A percentile compares a stretch with the other conserved stretches of the same genome.
Conservation (phyloP, 2,329 filamentous ascomycete genomes). For the Bipolaris bicolor region DNA sequence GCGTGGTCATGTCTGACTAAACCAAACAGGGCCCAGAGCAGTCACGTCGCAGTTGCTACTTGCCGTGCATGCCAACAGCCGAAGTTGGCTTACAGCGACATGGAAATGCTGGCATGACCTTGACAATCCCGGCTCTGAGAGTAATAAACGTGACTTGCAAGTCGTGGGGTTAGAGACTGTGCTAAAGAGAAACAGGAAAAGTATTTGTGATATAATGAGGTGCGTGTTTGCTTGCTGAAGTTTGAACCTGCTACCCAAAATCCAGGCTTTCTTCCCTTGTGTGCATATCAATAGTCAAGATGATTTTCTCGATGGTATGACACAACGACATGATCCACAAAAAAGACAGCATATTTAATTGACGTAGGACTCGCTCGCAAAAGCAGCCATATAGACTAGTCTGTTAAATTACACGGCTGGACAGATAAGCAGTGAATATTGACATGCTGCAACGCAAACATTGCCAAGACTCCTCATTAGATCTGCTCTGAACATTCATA, state of each 20-base stretch:
- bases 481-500: constrained; percentile 42
- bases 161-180: too few relatives aligned
- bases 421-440: too few relatives aligned
- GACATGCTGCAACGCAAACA: background rate
- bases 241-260: too few relatives aligned
- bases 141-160: background rate
- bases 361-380: background rate
- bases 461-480: background rate
- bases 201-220: too few relatives aligned
- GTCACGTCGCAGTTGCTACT: background rate
- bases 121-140: background rate
- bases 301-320: too few relatives aligned
- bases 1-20: background rate
- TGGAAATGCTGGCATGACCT: background rate
- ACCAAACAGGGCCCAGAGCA: background rate
- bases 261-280: too few relatives aligned
- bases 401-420: background rate
- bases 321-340: too few relatives aligned
- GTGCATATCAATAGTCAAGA: too few relatives aligned
- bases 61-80: background rate
- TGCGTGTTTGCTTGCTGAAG: too few relatives aligned
- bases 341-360: background rate
- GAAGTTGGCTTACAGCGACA: background rate
- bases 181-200: too few relatives aligned
- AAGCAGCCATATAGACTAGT: background rate